Conservation (phyloP, 768 basidiomycete species). For the Termitomyces sp. region DNA sequence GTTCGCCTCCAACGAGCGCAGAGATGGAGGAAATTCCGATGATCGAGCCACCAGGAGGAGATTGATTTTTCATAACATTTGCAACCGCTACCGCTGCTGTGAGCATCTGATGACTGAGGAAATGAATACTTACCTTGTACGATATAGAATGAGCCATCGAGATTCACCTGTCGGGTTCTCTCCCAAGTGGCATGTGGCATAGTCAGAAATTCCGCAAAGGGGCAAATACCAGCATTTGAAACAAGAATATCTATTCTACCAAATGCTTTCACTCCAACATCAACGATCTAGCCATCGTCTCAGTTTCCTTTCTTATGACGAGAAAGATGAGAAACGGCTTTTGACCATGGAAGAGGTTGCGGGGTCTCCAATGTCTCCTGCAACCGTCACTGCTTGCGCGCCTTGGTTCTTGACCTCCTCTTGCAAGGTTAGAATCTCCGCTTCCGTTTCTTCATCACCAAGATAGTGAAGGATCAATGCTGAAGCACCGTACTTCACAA, state of each 20-base stretch:
- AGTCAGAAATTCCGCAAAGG: conserved; percentile 68
- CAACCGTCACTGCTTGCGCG: conserved; percentile 39
- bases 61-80: conserved; percentile 67
- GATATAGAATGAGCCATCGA: conserved; percentile 72
- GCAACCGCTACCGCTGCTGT: conserved; percentile 45
- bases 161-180: conserved; percentile 61
- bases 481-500: conserved; percentile 56
- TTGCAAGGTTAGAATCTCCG: conserved; percentile 41
- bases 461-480: conserved; percentile 64
- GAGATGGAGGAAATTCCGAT: conserved; percentile 77
- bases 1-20: conserved; percentile 69
- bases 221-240: conserved; percentile 61
- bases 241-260: conserved; percentile 53
- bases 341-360: conserved; percentile 50
- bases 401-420: conserved; percentile 36
- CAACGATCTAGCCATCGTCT: conserved; percentile 47
- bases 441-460: conserved; percentile 49
- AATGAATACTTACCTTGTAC: conserved; percentile 47
- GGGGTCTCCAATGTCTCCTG: conserved; percentile 61
- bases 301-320: neutral
- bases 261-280: conserved; percentile 51
- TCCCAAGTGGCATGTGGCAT: conserved; percentile 63
- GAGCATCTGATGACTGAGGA: neutral
- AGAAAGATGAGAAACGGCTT: neutral
- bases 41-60: conserved; percentile 67